These are phyloP conservation scores for Fagus sylvatica DNA, from an alignment of 306 rosid genomes.

Conservation along the genomic window DNA sequence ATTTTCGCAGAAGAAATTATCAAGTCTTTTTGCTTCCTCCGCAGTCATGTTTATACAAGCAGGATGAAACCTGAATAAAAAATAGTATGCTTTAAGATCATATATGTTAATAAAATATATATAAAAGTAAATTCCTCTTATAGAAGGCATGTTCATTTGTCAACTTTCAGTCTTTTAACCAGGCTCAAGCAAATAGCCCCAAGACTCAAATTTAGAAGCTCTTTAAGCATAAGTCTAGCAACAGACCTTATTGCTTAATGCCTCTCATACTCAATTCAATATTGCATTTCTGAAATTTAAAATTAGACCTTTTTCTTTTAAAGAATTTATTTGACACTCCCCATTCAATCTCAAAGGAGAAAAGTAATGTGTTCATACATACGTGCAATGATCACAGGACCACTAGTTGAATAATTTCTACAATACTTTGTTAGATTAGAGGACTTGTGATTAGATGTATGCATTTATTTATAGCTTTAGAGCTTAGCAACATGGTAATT, in stretches of 20 bases:
- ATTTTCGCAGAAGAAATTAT: conserved; percentile 86
- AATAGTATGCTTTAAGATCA: conserved; percentile 43
- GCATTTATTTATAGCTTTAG: background rate
- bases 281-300: background rate
- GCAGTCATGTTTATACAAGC: conserved; percentile 96
- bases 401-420: background rate
- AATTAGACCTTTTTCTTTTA: background rate
- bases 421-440: background rate
- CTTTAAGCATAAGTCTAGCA: background rate
- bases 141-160: background rate
- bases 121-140: background rate
- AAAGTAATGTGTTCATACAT: background rate
- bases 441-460: background rate
- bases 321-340: background rate
- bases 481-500: background rate
- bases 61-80: conserved; percentile 97
- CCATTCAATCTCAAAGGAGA: background rate
- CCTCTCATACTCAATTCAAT: background rate
- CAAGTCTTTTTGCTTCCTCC: conserved; percentile 90
- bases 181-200: background rate
- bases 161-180: background rate
- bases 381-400: too few relatives aligned
- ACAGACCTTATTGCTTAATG: background rate
- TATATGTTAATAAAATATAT: background rate
- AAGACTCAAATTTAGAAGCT: background rate